Base-by-base conservation (phyloP, 1,284 basidiomycete species). In the Trametes sp. region DNA sequence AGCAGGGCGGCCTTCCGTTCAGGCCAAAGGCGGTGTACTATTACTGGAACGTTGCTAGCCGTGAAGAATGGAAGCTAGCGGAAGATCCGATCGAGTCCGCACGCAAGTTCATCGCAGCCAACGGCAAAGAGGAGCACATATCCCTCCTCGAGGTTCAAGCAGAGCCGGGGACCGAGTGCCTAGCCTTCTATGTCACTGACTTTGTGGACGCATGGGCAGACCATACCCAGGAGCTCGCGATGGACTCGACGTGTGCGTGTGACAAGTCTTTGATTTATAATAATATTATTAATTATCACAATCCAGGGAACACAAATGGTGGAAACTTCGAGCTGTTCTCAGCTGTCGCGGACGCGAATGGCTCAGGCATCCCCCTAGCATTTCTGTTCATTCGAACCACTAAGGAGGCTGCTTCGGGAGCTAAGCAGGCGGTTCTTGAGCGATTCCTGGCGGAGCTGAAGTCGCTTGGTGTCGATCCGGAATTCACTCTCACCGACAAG, bases 401-500 rank as follows among this genome's bases (percentile, higher is more conserved):
- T 11, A 48, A 60, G 21, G 61, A 62, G 0, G 62, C 61, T 14
- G 57, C 29, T 4, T 6, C 29, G 7, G 62, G 62, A 14, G 62
- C 64, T 1, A 66, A 67, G 42, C 55, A 63, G 23, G 21, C 33
- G 0, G 45, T 68, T 8, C 52, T 66, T 1, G 50, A 50, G 19
- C 19, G 60, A 1, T 67, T 67, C 28, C 54, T 67, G 3, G 8
- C 38, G 10, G 16, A 45, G 9, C 56, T 69, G 2, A 64, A 60
- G 31, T 29, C 28, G 8, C 50, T 35, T 23, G 59, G 61, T n/a
- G 57, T 68, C 2, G 31, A 62, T 33, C 61, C 61, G 4, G 59
- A 69, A 42, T 66, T 54, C 38, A 66, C 59, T 19, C 44, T 70
- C 0, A 44, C 61, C 0, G 69, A 65, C 62, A 70, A 70, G 54